Percentiles rank a stretch among this genome's conserved stretches.
phyloP scores from a whole-genome alignment of 768 basidiomycete species.

The Ramaria rubella region DNA sequence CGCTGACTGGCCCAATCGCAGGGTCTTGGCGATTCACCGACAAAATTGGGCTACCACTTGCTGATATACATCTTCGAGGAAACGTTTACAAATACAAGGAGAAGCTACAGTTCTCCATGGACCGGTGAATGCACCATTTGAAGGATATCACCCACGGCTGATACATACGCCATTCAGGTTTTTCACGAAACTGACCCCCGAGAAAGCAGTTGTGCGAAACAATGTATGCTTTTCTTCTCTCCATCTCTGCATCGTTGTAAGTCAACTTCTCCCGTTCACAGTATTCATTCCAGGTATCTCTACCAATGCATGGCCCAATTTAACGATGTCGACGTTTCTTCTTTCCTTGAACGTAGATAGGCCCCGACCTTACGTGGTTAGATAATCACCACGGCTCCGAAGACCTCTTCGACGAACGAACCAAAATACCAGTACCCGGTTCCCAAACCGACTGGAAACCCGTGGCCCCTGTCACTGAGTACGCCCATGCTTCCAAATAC shows the following conservation, averaged over 20 bases:
- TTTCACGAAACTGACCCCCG: conserved; percentile 57
- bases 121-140: conserved; percentile 1
- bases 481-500: neutral
- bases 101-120: conserved; percentile 6
- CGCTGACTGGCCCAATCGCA: conserved; percentile 21
- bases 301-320: neutral
- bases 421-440: conserved; percentile 9
- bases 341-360: neutral
- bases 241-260: conserved; percentile 9
- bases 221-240: conserved; percentile 41
- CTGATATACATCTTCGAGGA: conserved; percentile 66
- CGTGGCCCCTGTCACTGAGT: neutral
- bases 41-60: conserved; percentile 65
- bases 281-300: conserved; percentile 11
- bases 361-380: conserved; percentile 6
- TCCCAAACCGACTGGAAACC: neutral
- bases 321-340: neutral
- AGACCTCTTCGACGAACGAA: conserved; percentile 32
- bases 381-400: conserved; percentile 39
- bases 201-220: conserved; percentile 65
- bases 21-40: conserved; percentile 74
- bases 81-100: conserved; percentile 43
- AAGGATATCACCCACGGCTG: no score
- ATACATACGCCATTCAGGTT: conserved; percentile 47
- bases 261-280: neutral